phyloP scores from a whole-genome alignment of 2,329 filamentous ascomycete genomes.

The Orbilia quercus region DNA sequence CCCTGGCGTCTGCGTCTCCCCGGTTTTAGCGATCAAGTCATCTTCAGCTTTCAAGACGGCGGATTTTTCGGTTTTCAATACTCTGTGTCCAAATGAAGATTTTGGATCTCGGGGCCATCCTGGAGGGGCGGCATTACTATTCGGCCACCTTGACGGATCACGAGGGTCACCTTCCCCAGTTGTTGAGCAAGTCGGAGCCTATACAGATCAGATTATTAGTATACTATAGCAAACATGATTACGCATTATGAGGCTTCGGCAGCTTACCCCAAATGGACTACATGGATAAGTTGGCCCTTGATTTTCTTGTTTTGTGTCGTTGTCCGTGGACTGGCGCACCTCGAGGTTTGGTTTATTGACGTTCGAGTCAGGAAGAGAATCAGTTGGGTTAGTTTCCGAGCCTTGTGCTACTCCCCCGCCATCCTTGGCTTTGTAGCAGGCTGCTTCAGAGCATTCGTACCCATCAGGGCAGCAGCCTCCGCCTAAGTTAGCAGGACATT shows the following conservation, averaged over 20 bases:
- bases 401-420: neutral
- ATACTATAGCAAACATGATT: neutral
- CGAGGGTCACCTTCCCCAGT: no score
- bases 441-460: constrained; percentile 4
- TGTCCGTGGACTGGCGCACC: neutral
- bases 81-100: no score
- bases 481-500: constrained; percentile 24
- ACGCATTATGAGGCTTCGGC: neutral
- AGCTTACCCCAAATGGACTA: constrained; percentile 13
- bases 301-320: neutral
- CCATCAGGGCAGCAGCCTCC: constrained; percentile 44
- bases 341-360: neutral
- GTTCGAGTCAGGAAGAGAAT: neutral
- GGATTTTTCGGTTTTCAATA: neutral
- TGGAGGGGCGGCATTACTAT: no score
- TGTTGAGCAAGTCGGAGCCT: constrained; percentile 7
- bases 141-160: no score
- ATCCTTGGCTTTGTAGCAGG: constrained; percentile 6
- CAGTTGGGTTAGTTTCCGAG: neutral
- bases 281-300: constrained; percentile 15
- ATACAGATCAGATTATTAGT: constrained; percentile 1
- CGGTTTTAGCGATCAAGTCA: constrained; percentile 14
- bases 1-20: constrained; percentile 14
- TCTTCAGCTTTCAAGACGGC: neutral
- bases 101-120: no score